Base-by-base conservation (phyloP, 495 filamentous ascomycete species). In the Clohesyomyces aquaticus region DNA sequence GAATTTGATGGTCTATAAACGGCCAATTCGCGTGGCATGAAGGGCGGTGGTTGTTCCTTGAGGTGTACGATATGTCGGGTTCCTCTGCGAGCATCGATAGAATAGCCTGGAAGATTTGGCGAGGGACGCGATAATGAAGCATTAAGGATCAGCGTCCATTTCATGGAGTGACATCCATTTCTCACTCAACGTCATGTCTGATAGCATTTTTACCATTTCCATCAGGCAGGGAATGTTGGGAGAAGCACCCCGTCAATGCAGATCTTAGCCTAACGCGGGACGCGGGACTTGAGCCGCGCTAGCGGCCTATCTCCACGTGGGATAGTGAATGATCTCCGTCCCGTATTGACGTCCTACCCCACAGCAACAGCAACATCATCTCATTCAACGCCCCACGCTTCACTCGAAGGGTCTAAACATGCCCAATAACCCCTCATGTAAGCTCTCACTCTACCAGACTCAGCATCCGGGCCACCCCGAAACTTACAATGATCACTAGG, bases 1-100 rank as follows among this genome's bases (percentile, higher is more conserved):
- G 95, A 96, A 72, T 98, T 96, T 75, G 95, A 98, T 76, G 93
- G 91, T 65, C 91, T 98, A 83, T 71, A 70, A 63, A 56, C 45
- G 47, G 51, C 16, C 23, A 16, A 21, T 18, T 19, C 29, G 19
- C 18, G 29, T 14, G 52, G 28, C 21, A 57, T 16, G 14, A 12
- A 26, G 54, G 14, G 38, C 2, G 38, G 43, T 32, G 22, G 46
- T 18, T n/a, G 49, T 29, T n/a, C 28, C 41, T 28, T 41, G 27
- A 11, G 56, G 45, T 59, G 56, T 59, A 49, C 45, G 56, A 59
- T 57, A 55, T 11, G 21, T 57, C 38, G 54, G 6, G 41, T 57
- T 57, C 54, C 38, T 47, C 21, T 26, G 26, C 38, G 41, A 26
- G 26, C 54, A 57, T 47, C 42, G 54, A 57, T 57, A 57, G 54